Evolutionary conservation across 2,329 filamentous ascomycete genomes (phyloP), one percentile per base, ranked within the genome.

Genomic region (Seiridium unicorne): DNA sequence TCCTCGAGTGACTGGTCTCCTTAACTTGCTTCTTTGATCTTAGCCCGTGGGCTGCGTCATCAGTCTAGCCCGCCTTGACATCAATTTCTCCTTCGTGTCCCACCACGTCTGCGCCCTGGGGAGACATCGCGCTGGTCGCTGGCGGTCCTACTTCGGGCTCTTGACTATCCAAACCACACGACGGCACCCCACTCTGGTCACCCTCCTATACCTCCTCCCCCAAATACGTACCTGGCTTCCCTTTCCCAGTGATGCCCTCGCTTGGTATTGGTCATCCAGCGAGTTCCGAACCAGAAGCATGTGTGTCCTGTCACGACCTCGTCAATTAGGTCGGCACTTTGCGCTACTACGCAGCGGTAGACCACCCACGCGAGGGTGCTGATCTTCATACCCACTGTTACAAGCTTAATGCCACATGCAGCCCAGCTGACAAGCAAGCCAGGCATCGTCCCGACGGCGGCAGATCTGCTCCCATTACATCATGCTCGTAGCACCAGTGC

Each of bases 41-140:
- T 57, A 47, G 55, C 44, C 31, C 31, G 18, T 10, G 31, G 6
- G 55, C 55, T 57, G 55, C 55, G 55, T 57, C 55, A 57, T 57
- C 55, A 48, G 55, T 35, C 38, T 55, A 46, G 49, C 49, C 51
- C 42, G 40, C 51, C 38, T 55, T 38, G 51, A 35, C 35, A 38
- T 18, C 9, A 53, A 53, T 53, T 38, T 53, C 35, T 36, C 18
- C 18, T 53, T 53, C 49, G 49, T 53, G 38, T 40, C 34, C 11
- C 11, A 40, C 49, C 32, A 53, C 18, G 49, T 35, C 32, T 53
- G 34, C 49, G 18, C 49, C 49, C 8, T 49, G 47, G 47, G 47
- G 47, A 10, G 7, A 42, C 38, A 42, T 42, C 38, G 38, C 38
- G 38, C 34, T 53, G 49, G 31, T 34, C 31, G 18, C 35, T 42